Conservation (phyloP, 2,329 filamentous ascomycete genomes). For the Trichoderma afroharzianum region DNA sequence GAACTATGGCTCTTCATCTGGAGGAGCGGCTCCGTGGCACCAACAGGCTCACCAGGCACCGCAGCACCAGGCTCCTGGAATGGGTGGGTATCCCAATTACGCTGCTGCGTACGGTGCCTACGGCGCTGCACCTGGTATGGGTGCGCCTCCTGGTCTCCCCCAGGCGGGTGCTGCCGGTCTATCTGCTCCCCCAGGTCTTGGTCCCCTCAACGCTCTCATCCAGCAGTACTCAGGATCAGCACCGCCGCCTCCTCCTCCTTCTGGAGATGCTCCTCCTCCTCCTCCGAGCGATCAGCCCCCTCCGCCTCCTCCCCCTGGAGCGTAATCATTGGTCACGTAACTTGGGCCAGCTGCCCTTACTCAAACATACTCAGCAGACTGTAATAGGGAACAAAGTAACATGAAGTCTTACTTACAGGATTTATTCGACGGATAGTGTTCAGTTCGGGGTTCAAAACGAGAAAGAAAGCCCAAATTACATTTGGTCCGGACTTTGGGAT, state of each 20-base stretch:
- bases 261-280: constrained; percentile 49
- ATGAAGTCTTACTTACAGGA: neutral
- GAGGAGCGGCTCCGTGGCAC: constrained; percentile 46
- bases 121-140: constrained; percentile 44
- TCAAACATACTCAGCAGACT: constrained; percentile 1
- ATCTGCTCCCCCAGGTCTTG: constrained; percentile 52
- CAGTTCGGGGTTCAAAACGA: neutral
- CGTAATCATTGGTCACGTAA: constrained; percentile 29
- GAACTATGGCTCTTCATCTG: constrained; percentile 23
- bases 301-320: constrained; percentile 58
- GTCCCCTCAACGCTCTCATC: constrained; percentile 62
- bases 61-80: constrained; percentile 50
- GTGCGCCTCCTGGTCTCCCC: constrained; percentile 39
- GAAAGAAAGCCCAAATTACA: neutral
- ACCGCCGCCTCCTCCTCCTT: constrained; percentile 59
- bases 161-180: constrained; percentile 46
- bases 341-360: neutral
- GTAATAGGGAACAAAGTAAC: constrained; percentile 7
- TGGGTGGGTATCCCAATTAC: constrained; percentile 56
- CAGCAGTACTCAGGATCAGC: constrained; percentile 59
- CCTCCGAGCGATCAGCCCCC: constrained; percentile 44
- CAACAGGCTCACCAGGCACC: constrained; percentile 22
- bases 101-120: constrained; percentile 47
- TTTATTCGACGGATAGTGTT: neutral
- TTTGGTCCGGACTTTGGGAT: neutral